Conservation (phyloP, 1,284 basidiomycete species). For the Cryptococcus sp. region DNA sequence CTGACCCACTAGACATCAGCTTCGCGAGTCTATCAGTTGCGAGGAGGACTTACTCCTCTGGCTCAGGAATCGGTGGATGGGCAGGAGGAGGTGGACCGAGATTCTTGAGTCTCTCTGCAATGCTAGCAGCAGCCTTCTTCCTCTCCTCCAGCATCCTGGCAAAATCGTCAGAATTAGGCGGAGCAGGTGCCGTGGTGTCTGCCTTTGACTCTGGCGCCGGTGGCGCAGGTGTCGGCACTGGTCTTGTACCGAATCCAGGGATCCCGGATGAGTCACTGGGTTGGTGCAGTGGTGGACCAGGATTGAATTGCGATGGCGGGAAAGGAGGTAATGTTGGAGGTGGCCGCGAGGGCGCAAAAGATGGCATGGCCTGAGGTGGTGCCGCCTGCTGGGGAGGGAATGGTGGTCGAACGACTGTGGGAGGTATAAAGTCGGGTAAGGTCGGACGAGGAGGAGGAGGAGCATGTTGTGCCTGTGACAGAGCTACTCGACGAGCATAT, state of each 20-base stretch:
- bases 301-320: background rate
- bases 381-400: background rate
- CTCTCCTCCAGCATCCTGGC: conserved; percentile 51
- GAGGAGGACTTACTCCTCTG: conserved; percentile 15
- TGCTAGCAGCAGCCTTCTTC: conserved; percentile 70
- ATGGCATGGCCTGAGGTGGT: conserved; percentile 3
- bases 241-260: background rate
- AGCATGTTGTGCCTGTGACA: conserved; percentile 12
- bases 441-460: background rate
- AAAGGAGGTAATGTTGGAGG: conserved; percentile 2
- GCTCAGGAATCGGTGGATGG: conserved; percentile 8
- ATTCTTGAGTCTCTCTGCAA: conserved; percentile 54
- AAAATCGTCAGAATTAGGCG: conserved; percentile 16
- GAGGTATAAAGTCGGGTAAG: conserved; percentile 3
- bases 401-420: background rate
- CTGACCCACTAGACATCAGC: conserved; percentile 11
- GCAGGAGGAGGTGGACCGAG: conserved; percentile 13
- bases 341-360: conserved; percentile 9
- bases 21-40: conserved; percentile 1
- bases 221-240: conserved; percentile 5
- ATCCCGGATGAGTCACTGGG: background rate
- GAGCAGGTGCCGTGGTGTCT: background rate
- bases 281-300: background rate
- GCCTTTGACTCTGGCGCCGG: background rate
- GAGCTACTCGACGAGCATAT: conserved; percentile 29